Conservation (phyloP, 2,329 filamentous ascomycete genomes). For the Fusarium albosuccineum region DNA sequence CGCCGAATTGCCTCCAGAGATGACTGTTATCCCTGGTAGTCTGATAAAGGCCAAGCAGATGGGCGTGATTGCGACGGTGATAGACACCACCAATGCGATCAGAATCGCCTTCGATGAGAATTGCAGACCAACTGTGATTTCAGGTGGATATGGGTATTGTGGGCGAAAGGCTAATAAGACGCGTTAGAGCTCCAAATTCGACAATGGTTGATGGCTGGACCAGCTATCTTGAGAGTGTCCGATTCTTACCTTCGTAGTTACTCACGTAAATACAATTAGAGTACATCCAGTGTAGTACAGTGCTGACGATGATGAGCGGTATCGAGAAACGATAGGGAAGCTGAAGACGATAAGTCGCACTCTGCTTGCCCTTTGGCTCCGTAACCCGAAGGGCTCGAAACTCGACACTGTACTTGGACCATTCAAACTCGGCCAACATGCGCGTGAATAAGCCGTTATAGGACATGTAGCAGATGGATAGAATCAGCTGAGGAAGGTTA, state of each 20-base stretch:
- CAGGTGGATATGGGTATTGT: slow-evolving; percentile 5
- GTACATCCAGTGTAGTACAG: slow-evolving; percentile 39
- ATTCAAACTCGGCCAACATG: slow-evolving; percentile 38
- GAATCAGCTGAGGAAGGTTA: slow-evolving; percentile 28
- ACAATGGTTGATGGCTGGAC: background rate
- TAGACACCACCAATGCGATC: slow-evolving; percentile 5
- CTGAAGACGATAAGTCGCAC: slow-evolving; percentile 38
- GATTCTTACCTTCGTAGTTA: slow-evolving; percentile 30
- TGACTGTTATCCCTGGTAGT: slow-evolving; percentile 29
- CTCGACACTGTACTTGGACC: slow-evolving; percentile 22
- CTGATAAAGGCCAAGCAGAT: slow-evolving; percentile 20
- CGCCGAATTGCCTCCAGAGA: slow-evolving; percentile 30
- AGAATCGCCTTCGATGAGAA: slow-evolving; percentile 30
- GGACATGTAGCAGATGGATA: slow-evolving; percentile 30
- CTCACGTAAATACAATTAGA: slow-evolving; percentile 39
- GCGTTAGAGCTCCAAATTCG: background rate
- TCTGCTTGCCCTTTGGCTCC: slow-evolving; percentile 25
- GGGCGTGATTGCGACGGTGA: slow-evolving; percentile 16
- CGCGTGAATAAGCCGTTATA: slow-evolving; percentile 37
- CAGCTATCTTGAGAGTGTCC: accelerated
- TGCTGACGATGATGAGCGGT: slow-evolving; percentile 31
- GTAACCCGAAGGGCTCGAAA: slow-evolving; percentile 36
- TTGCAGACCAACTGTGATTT: slow-evolving; percentile 12
- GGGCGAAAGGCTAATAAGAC: background rate
- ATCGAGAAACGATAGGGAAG: slow-evolving; percentile 40